These are phyloP conservation scores for Remersonia thermophila DNA, from an alignment of 2,329 filamentous ascomycete genomes.

Conservation along the genomic window DNA sequence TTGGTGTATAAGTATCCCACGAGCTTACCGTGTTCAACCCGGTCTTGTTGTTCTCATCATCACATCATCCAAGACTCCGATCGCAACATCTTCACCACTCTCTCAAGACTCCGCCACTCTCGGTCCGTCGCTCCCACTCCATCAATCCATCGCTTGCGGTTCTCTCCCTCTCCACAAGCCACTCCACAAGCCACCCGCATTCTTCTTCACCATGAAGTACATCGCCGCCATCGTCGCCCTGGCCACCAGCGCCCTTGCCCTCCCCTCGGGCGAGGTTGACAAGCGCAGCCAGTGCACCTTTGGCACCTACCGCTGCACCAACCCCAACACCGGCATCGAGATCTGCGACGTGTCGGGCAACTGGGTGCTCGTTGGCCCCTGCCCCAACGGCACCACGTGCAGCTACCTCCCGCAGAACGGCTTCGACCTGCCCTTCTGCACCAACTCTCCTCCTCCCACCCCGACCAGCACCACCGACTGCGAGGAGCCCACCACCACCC, in stretches of 20 bases:
- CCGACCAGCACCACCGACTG: not conserved
- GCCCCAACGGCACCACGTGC: constrained; percentile 17
- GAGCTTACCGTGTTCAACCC: too few relatives aligned
- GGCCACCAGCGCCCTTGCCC: constrained; percentile 7
- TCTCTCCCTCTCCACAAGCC: too few relatives aligned
- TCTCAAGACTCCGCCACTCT: too few relatives aligned
- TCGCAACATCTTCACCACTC: too few relatives aligned
- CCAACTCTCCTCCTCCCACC: too few relatives aligned
- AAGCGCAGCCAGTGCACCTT: constrained; percentile 13
- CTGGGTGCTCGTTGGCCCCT: constrained; percentile 18
- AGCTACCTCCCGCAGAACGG: constrained; percentile 17
- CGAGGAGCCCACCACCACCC: not conserved
- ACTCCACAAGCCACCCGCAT: too few relatives aligned
- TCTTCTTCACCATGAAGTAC: constrained; percentile 11
- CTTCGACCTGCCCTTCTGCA: constrained; percentile 18
- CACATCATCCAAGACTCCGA: too few relatives aligned
- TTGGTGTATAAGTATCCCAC: too few relatives aligned
- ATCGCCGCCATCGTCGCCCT: constrained; percentile 6
- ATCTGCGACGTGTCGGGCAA: constrained; percentile 16
- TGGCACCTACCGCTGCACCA: constrained; percentile 18
- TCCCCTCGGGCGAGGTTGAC: constrained; percentile 1
- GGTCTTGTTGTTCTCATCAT: too few relatives aligned
- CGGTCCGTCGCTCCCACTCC: too few relatives aligned
- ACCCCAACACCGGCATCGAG: constrained; percentile 16
- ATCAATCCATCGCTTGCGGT: too few relatives aligned